A percentile compares a stretch with the other conserved stretches of the same genome.
Conservation (phyloP, 1,139 yeast genomes). For the Geotrichum carabidarum region DNA sequence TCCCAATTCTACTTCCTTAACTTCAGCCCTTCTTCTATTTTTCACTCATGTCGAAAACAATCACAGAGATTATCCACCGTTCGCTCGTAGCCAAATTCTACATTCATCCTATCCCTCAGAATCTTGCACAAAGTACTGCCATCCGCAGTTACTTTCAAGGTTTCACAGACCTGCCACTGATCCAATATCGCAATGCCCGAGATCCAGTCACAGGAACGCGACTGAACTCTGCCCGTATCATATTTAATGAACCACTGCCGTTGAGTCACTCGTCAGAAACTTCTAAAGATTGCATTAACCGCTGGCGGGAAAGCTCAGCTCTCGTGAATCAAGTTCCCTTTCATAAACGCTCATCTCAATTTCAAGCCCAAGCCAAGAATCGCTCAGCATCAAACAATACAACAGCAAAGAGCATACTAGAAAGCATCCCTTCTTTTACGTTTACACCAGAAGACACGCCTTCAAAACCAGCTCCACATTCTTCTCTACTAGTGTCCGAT, state of each 20-base stretch:
- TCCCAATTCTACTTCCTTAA: background rate
- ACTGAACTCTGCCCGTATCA: slow-evolving; percentile 29
- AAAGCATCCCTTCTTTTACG: background rate
- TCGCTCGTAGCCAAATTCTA: slow-evolving; percentile 31
- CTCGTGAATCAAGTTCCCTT: slow-evolving; percentile 12
- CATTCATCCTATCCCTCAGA: slow-evolving; percentile 31
- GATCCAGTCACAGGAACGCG: slow-evolving; percentile 36
- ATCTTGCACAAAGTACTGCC: slow-evolving; percentile 30
- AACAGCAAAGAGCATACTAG: background rate
- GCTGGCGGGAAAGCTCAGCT: background rate
- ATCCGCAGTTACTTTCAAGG: slow-evolving; percentile 26
- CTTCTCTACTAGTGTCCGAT: background rate
- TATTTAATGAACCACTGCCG: slow-evolving; percentile 29
- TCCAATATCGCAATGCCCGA: slow-evolving; percentile 33
- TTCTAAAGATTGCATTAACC: background rate
- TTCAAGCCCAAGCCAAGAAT: background rate
- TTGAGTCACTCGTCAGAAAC: background rate
- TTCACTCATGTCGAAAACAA: slow-evolving; percentile 17
- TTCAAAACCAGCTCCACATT: background rate
- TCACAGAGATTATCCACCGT: slow-evolving; percentile 22
- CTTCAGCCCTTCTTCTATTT: background rate
- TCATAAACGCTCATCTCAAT: background rate
- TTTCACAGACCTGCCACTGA: slow-evolving; percentile 23
- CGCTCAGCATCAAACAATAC: background rate
- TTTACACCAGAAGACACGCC: slow-evolving; percentile 1